Conservation (phyloP, 106 monocot species). For the Cymbidium sinense region DNA sequence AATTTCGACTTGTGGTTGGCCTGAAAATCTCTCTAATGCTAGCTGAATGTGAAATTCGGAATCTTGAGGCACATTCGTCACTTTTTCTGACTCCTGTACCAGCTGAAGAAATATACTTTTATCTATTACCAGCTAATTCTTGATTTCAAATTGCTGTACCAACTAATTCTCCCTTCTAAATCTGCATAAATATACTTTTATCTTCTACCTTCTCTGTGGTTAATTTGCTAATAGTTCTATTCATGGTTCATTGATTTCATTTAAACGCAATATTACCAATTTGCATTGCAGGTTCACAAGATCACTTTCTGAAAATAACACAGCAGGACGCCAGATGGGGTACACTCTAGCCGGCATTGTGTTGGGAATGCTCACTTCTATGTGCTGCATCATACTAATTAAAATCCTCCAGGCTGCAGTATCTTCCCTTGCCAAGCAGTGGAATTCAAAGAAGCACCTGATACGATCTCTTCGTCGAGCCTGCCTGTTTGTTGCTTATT, state of each 20-base stretch:
- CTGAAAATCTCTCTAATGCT: too few species aligned
- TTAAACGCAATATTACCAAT: not conserved
- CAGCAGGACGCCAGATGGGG: conserved; percentile 3
- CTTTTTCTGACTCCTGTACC: too few species aligned
- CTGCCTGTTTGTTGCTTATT: conserved; percentile 55
- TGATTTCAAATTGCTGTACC: too few species aligned
- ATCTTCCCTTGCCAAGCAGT: conserved; percentile 15
- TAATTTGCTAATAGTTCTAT: not conserved
- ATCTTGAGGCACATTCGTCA: too few species aligned
- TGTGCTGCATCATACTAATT: conserved; percentile 20
- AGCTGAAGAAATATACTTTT: too few species aligned
- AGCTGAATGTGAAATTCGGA: too few species aligned
- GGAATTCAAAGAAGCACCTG: conserved; percentile 15
- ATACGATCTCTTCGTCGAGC: conserved; percentile 29
- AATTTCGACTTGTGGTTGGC: too few species aligned
- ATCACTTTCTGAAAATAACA: conserved; percentile 19
- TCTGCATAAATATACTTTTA: too few species aligned
- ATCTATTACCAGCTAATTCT: too few species aligned
- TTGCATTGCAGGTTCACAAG: conserved; percentile 46
- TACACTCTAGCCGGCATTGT: conserved; percentile 35
- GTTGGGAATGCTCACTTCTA: conserved; percentile 39
- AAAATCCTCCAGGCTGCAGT: conserved; percentile 10
- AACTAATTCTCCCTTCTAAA: too few species aligned
- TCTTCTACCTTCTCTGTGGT: too few species aligned
- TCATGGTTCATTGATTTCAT: not conserved